Percentiles rank a stretch among this genome's conserved stretches.
Evolutionary conservation across 805 yeast genomes (phyloP).

Genomic region (Kluyveromyces wickerhamii): DNA sequence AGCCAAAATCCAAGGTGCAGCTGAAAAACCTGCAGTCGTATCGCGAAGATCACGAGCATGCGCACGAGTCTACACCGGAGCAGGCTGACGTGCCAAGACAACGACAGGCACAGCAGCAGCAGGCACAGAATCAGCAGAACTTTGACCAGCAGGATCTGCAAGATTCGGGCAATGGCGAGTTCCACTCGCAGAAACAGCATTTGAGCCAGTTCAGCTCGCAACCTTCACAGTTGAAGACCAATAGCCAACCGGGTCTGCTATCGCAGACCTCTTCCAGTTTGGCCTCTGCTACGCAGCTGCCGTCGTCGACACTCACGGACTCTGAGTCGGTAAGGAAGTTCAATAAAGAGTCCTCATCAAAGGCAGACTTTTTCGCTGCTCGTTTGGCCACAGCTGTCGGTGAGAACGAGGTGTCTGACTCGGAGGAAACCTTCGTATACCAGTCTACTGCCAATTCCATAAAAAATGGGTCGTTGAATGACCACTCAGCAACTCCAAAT

Average conservation of each 20-base stretch:
- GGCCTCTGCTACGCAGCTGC: not conserved
- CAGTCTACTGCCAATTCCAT: constrained; percentile 40
- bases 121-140: too few relatives aligned
- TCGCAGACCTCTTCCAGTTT: not conserved
- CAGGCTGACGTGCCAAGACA: too few relatives aligned
- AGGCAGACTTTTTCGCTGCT: constrained; percentile 93
- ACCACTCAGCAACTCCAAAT: constrained; percentile 17
- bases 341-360: constrained; percentile 33
- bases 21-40: not conserved
- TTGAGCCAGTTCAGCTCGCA: too few relatives aligned
- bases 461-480: constrained; percentile 12
- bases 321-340: constrained; percentile 5
- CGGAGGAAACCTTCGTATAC: constrained; percentile 95
- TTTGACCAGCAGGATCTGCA: too few relatives aligned
- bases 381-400: constrained; percentile 90
- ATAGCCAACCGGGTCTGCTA: too few relatives aligned
- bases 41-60: too few relatives aligned
- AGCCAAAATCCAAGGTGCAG: not conserved
- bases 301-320: not conserved
- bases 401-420: constrained; percentile 78
- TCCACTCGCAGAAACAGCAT: too few relatives aligned
- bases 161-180: too few relatives aligned
- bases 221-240: too few relatives aligned
- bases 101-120: too few relatives aligned
- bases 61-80: too few relatives aligned